A percentile compares a stretch with the other conserved stretches of the same genome.
Conservation (phyloP, 306 rosid species). For the Lathyrus sativus region DNA sequence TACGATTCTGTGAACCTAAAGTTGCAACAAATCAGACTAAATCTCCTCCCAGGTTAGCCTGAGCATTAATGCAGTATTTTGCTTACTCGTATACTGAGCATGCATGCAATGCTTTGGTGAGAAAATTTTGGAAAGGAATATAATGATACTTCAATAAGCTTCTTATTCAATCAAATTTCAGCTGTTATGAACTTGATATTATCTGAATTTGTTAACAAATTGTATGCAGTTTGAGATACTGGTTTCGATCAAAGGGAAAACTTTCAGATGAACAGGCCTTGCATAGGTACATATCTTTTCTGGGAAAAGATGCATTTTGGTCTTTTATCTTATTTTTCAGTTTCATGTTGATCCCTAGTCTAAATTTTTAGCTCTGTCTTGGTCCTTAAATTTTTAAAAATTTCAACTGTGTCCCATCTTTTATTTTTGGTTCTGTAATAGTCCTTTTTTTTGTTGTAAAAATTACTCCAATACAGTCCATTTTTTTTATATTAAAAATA, state of each 20-base stretch:
- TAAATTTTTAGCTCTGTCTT: background rate
- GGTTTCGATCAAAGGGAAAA: conserved; percentile 90
- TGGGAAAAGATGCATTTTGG: background rate
- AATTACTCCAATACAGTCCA: background rate
- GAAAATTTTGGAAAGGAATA: conserved; percentile 13
- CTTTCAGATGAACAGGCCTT: conserved; percentile 92
- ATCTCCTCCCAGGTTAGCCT: conserved; percentile 79
- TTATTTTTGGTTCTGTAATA: background rate
- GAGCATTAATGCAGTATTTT: conserved; percentile 36
- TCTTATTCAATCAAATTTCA: conserved; percentile 5
- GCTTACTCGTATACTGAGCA: conserved; percentile 2
- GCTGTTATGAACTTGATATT: conserved; percentile 23
- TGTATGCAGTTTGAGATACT: conserved; percentile 73
- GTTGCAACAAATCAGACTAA: conserved; percentile 70
- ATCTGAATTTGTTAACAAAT: conserved; percentile 32
- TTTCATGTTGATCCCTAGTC: background rate
- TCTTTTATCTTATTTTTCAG: background rate
- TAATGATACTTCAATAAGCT: conserved; percentile 5
- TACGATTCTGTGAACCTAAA: conserved; percentile 79
- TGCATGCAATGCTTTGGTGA: conserved; percentile 10
- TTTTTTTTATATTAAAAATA: no score
- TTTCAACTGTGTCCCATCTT: background rate
- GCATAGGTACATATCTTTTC: conserved; percentile 70
- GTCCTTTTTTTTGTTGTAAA: background rate
- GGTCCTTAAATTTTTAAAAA: background rate